phyloP scores from a whole-genome alignment of 129 eudicot genomes.

The Glebionis coronaria region DNA sequence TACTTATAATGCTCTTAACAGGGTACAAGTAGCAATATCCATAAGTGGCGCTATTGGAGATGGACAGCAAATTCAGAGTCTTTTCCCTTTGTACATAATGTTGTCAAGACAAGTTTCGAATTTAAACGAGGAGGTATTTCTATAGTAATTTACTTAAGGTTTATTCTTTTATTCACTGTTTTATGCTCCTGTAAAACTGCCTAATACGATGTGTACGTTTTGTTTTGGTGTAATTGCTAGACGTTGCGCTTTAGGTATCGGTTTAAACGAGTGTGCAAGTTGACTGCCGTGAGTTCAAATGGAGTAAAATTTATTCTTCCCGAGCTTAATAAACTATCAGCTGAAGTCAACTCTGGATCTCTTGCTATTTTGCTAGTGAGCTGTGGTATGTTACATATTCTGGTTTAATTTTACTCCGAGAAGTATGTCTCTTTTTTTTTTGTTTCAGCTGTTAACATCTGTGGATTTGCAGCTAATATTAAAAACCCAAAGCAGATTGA shows the following conservation, averaged over 20 bases:
- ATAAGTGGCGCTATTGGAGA: slow-evolving; percentile 47
- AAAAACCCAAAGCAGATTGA: slow-evolving; percentile 33
- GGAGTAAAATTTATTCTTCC: slow-evolving; percentile 71
- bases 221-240: slow-evolving; percentile 9
- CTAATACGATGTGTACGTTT: slow-evolving; percentile 25
- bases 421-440: not conserved
- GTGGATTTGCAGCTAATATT: slow-evolving; percentile 40
- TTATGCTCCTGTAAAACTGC: slow-evolving; percentile 15
- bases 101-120: slow-evolving; percentile 33
- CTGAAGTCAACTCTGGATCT: slow-evolving; percentile 57
- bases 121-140: slow-evolving; percentile 24
- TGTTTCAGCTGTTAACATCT: slow-evolving; percentile 11
- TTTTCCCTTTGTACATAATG: slow-evolving; percentile 70
- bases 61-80: slow-evolving; percentile 41
- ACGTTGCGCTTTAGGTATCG: slow-evolving; percentile 65
- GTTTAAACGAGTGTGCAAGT: slow-evolving; percentile 48
- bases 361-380: slow-evolving; percentile 68
- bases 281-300: slow-evolving; percentile 38
- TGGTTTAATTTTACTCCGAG: not conserved
- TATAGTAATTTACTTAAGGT: not conserved
- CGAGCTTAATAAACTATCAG: slow-evolving; percentile 63
- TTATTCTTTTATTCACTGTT: not conserved
- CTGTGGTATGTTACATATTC: slow-evolving; percentile 56
- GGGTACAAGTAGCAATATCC: slow-evolving; percentile 73
- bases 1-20: slow-evolving; percentile 17